A percentile compares a stretch with the other conserved stretches of the same genome.
Evolutionary conservation across 2,329 filamentous ascomycete species (phyloP).

Genomic region (Cladosporium cucumerinum): DNA sequence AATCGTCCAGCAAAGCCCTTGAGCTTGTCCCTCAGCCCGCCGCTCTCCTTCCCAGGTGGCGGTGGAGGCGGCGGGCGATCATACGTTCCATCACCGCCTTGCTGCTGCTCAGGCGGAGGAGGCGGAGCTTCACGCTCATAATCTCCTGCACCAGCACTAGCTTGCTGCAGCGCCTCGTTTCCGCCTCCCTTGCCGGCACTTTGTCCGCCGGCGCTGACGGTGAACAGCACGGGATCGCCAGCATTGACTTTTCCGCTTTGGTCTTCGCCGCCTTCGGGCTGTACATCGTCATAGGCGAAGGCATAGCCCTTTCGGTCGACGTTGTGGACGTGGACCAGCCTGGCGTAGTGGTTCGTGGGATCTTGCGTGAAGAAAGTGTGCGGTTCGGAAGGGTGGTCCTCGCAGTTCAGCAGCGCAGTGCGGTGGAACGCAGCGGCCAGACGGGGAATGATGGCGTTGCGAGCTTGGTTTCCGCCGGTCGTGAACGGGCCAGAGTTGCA

Average conservation of each 20-base stretch:
- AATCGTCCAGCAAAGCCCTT: conserved; percentile 23
- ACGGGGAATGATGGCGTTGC: conserved; percentile 67
- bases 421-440: conserved; percentile 74
- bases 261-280: conserved; percentile 55
- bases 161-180: conserved; percentile 1
- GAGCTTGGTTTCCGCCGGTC: conserved; percentile 40
- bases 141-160: not conserved
- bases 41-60: conserved; percentile 8
- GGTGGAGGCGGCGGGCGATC: conserved; percentile 21
- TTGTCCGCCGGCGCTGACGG: conserved; percentile 47
- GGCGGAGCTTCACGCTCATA: conserved; percentile 11
- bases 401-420: conserved; percentile 58
- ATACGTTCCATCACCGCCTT: not conserved
- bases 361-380: conserved; percentile 34
- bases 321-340: conserved; percentile 60
- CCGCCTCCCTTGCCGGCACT: conserved; percentile 19
- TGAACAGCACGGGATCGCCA: conserved; percentile 45
- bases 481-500: conserved; percentile 65
- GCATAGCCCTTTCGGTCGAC: conserved; percentile 61
- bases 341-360: conserved; percentile 55
- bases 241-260: conserved; percentile 53
- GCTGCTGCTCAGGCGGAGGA: conserved; percentile 5
- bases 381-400: conserved; percentile 38
- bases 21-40: conserved; percentile 20
- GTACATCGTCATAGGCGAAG: conserved; percentile 67